Base-by-base conservation (phyloP, 208 protist species). In the Tritrichomonas foetus region DNA sequence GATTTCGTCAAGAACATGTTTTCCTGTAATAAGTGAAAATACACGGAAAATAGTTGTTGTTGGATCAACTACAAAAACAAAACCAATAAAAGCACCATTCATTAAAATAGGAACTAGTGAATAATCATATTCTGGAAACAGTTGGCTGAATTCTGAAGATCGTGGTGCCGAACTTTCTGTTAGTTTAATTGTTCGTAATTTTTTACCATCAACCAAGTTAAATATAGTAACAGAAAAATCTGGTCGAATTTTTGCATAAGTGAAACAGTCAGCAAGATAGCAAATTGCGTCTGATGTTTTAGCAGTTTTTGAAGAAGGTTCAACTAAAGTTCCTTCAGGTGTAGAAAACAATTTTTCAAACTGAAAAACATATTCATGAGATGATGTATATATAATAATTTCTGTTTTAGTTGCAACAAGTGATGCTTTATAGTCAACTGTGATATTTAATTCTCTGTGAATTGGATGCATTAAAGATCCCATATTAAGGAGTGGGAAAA, bases 111-210 rank as follows among this genome's bases (percentile, higher is more conserved):
- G 78, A 9, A 89, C 41, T 89, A 53, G n/a, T 57, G 44, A 36
- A 36, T 89, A 89, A 89, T 89, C 78, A 53, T 22, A n/a, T 20
- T 44, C 41, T 61, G 78, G 78, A n/a, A 89, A 89, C 39, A 89
- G 44, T 39, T 89, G 14, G 53, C 14, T 25, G 2, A 89, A 57
- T 57, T 53, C 41, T 57, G 25, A 33, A 3, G 41, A 33, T 61
- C 53, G 39, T 16, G 8, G 9, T 8, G 14, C 41, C 53, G 33
- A n/a, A 33, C 78, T 33, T 89, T 33, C 20, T 36, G 53, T 5
- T 39, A 89, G 16, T 61, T 89, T 30, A 30, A 89, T n/a, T 39
- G 41, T 57, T 53, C 78, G 78, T 39, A 89, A 47, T 27, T 47
- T 16, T 82, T 49, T 89, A 36, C 39, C 47, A 44, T 44, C 47